These are phyloP conservation scores for Fagopyrum tataricum DNA, from an alignment of 148 eudicot genomes.

Conservation along the genomic window DNA sequence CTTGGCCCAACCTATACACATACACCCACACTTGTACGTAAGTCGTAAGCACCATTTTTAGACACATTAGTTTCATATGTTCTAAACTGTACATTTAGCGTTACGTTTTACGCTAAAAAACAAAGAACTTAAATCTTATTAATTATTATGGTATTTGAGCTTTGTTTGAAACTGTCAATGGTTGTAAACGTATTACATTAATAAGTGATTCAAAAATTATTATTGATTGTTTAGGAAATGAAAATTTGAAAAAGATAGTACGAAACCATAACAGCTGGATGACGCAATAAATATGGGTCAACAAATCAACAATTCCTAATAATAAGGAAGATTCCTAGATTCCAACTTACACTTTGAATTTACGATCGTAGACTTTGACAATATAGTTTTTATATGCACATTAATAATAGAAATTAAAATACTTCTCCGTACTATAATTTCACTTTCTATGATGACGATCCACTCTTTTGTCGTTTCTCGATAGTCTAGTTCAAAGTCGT, in stretches of 20 bases:
- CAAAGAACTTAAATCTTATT: too few relatives aligned
- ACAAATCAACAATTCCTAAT: not conserved
- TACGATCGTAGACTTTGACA: not conserved
- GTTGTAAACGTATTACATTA: not conserved
- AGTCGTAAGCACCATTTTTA: too few relatives aligned
- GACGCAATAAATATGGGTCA: not conserved
- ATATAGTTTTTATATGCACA: not conserved
- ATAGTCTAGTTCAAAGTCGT: too few relatives aligned
- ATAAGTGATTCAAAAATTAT: not conserved
- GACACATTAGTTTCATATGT: too few relatives aligned
- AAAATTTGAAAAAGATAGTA: not conserved
- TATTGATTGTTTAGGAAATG: not conserved
- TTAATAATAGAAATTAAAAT: too few relatives aligned
- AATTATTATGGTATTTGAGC: not conserved
- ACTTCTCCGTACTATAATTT: too few relatives aligned
- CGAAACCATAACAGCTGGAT: not conserved
- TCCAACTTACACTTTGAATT: not conserved
- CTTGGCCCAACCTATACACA: slow-evolving; percentile 50
- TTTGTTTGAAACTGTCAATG: not conserved
- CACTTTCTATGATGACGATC: too few relatives aligned
- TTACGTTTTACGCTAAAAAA: too few relatives aligned
- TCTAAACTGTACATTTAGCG: too few relatives aligned
- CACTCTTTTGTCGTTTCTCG: too few relatives aligned
- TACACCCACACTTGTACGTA: too few relatives aligned
- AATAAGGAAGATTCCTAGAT: slow-evolving; percentile 7